A percentile compares a stretch with the other conserved stretches of the same genome.
Conservation (phyloP, 2,329 filamentous ascomycete genomes). For the Ceratocystis variospora region DNA sequence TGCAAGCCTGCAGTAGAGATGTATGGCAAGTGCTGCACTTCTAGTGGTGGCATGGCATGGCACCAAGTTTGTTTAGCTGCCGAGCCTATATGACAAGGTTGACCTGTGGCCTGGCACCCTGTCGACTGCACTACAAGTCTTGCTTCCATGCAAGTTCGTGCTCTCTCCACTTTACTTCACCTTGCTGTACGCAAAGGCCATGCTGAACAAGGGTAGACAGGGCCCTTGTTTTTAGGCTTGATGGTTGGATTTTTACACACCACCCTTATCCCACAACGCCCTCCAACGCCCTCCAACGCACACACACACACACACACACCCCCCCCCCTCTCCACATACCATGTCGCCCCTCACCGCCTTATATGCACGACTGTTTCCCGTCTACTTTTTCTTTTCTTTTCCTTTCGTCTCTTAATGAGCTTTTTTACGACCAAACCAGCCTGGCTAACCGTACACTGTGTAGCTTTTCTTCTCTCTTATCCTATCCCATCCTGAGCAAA, state of each 20-base stretch:
- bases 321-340: background rate
- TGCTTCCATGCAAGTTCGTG: constrained; percentile 3
- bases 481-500: background rate
- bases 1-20: constrained; percentile 1
- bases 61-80: background rate
- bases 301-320: background rate
- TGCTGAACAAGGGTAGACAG: background rate
- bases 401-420: background rate
- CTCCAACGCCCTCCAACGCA: no score
- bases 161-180: background rate
- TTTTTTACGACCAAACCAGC: background rate
- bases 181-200: background rate
- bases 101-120: background rate
- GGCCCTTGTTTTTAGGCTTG: constrained; percentile 3
- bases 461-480: background rate
- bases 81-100: background rate
- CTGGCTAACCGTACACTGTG: constrained; percentile 2
- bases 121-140: background rate
- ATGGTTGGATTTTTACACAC: background rate
- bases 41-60: background rate
- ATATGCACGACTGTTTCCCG: constrained; percentile 2
- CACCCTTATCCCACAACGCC: background rate
- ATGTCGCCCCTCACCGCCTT: constrained; percentile 5
- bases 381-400: constrained; percentile 3
- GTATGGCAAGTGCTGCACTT: constrained; percentile 3